Evolutionary conservation across 2,329 filamentous ascomycete genomes (phyloP).

Genomic region (Fusarium sambucinum): DNA sequence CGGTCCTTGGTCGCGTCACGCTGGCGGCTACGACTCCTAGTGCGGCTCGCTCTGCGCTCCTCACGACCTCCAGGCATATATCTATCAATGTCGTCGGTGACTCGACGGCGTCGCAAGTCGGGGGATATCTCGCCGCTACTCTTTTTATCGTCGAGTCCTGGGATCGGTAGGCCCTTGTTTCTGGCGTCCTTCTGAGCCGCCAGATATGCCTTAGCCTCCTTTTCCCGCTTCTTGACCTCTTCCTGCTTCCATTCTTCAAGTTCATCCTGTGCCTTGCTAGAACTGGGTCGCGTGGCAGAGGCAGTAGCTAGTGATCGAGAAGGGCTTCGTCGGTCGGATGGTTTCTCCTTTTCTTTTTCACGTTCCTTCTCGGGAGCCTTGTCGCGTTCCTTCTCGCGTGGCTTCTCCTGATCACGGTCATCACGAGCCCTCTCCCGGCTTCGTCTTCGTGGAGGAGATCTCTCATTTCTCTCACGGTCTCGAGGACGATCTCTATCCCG

Average conservation of each 20-base stretch:
- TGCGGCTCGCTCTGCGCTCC: slow-evolving; percentile 54
- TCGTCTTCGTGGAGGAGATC: slow-evolving; percentile 43
- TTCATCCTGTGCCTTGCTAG: slow-evolving; percentile 60
- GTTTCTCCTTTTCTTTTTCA: slow-evolving; percentile 34
- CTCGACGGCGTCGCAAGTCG: slow-evolving; percentile 51
- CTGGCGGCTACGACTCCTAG: slow-evolving; percentile 53
- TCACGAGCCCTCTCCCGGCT: slow-evolving; percentile 48
- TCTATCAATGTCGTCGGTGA: slow-evolving; percentile 56
- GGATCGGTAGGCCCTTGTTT: slow-evolving; percentile 68
- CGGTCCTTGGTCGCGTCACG: slow-evolving; percentile 50
- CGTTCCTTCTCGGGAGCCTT: slow-evolving; percentile 27
- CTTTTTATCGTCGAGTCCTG: slow-evolving; percentile 67
- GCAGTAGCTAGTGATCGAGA: slow-evolving; percentile 58
- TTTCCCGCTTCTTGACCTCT: slow-evolving; percentile 71
- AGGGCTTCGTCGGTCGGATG: slow-evolving; percentile 58
- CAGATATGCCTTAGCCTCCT: slow-evolving; percentile 73
- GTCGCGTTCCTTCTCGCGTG: slow-evolving; percentile 41
- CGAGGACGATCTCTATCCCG: slow-evolving; percentile 44
- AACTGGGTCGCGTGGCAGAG: slow-evolving; percentile 54
- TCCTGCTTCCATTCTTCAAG: slow-evolving; percentile 70
- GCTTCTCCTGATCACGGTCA: slow-evolving; percentile 39
- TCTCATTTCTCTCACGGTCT: slow-evolving; percentile 45
- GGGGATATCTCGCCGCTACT: slow-evolving; percentile 61
- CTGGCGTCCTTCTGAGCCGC: slow-evolving; percentile 71
- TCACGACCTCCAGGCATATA: slow-evolving; percentile 62